phyloP scores from a whole-genome alignment of 2,329 filamentous ascomycete species.

The Lachnellula subtilissima region DNA sequence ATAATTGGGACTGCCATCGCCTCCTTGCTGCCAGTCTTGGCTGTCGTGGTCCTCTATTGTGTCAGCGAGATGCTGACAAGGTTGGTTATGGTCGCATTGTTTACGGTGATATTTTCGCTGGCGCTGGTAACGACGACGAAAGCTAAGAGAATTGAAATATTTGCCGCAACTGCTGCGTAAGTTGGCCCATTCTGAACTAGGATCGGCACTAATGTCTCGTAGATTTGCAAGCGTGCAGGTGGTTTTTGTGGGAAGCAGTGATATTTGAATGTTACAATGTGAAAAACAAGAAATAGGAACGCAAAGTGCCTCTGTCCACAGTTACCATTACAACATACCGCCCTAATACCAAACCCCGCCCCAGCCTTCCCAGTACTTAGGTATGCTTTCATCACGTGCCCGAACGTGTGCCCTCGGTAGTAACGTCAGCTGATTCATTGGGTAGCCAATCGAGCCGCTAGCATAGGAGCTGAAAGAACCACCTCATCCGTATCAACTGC shows the following conservation, averaged over 20 bases:
- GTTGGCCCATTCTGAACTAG: background rate
- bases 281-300: background rate
- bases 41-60: constrained; percentile 7
- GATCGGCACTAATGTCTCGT: background rate
- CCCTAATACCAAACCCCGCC: too few relatives aligned
- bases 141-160: constrained; percentile 14
- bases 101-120: constrained; percentile 14
- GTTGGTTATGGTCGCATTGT: constrained; percentile 14
- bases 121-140: constrained; percentile 16
- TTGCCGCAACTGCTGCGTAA: constrained; percentile 17
- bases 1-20: background rate
- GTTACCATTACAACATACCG: too few relatives aligned
- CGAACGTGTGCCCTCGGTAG: too few relatives aligned
- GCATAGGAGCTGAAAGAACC: too few relatives aligned
- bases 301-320: too few relatives aligned
- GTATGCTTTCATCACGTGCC: too few relatives aligned
- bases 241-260: constrained; percentile 7
- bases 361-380: too few relatives aligned
- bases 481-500: too few relatives aligned
- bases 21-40: background rate
- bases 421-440: too few relatives aligned
- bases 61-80: constrained; percentile 1
- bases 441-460: too few relatives aligned
- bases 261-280: background rate
- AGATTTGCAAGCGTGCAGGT: constrained; percentile 13